phyloP scores from a whole-genome alignment of 2,329 filamentous ascomycete genomes.

The Claviceps sorghi region DNA sequence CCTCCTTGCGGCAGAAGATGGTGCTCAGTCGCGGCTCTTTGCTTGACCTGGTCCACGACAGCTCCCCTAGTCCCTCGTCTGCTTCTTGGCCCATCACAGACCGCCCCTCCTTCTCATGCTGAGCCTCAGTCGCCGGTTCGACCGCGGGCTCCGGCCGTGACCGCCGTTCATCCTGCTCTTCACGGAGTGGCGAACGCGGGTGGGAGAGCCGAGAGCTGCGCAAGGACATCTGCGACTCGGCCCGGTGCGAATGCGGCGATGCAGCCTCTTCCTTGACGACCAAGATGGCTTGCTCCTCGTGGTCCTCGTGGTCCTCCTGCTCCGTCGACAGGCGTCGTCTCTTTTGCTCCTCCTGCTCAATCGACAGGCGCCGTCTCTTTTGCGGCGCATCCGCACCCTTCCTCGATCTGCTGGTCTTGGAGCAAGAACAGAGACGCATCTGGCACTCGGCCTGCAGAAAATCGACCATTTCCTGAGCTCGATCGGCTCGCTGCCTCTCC shows the following conservation, averaged over 20 bases:
- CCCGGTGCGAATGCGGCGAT: constrained; percentile 16
- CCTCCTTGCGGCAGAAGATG: constrained; percentile 47
- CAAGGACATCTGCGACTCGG: constrained; percentile 1
- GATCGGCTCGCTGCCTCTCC: constrained; percentile 49
- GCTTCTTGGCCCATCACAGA: constrained; percentile 12
- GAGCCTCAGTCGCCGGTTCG: not conserved
- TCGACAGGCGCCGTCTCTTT: constrained; percentile 8
- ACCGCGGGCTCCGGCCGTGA: not conserved
- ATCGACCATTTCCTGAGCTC: constrained; percentile 58
- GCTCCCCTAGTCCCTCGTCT: constrained; percentile 10
- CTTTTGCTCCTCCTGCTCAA: not conserved
- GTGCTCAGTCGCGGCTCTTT: constrained; percentile 33
- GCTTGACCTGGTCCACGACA: constrained; percentile 15
- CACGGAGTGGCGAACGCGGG: not conserved
- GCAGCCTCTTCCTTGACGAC: constrained; percentile 15
- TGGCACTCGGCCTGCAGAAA: constrained; percentile 64
- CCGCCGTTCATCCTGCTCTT: not conserved
- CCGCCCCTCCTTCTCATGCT: constrained; percentile 8
- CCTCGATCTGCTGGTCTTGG: constrained; percentile 18
- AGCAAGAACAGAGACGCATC: constrained; percentile 51
- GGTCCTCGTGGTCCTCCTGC: constrained; percentile 17
- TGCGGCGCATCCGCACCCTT: constrained; percentile 8
- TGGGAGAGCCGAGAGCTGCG: not conserved
- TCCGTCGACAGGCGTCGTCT: not conserved
- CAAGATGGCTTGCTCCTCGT: constrained; percentile 8